Evolutionary conservation across 805 yeast species (phyloP), one percentile per base, ranked within the genome.

Genomic region (Wickerhamomyces bisporus): DNA sequence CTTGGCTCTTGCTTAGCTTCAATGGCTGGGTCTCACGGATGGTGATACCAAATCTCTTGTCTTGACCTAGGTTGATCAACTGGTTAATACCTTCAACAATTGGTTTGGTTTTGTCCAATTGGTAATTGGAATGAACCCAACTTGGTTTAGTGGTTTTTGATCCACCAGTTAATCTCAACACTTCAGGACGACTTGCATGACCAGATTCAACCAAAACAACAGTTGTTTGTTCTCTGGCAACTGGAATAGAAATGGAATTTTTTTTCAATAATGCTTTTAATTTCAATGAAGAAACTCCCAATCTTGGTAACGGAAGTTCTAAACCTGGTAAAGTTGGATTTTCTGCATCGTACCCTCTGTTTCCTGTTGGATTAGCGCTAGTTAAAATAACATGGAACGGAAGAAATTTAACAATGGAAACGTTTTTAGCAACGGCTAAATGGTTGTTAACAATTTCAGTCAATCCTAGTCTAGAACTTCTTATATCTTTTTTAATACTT

Each of bases 141-240:
- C 86, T 77, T 50, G 96, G 89, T 42, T 74, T 71, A 37, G 79
- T 71, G 19, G 81, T 70, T 50, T 72, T 70, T 27, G 68, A 60
- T 34, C 95, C 95, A 33, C 97, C 97, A 20, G 91, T 77, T 46
- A 91, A 70, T 58, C 95, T 75, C 40, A 89, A 61, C 14, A 84
- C 65, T 59, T 85, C 93, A 31, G 68, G 66, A 41, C 53, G 63
- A 34, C 66, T 66, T 41, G 60, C 53, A 29, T 59, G 54, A 36
- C 65, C 67, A 19, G 62, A 61, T 28, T 65, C 67, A 35, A 76
- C 65, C 38, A 87, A 65, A 24, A 81, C 71, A 35, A 93, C 76
- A 5, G 98, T 88, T 31, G 85, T 67, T 44, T 79, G 70, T 61
- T 85, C 94, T 58, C 96, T 79, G 12, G 91, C 87, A 26, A 80